Evolutionary conservation across 805 yeast species (phyloP).

Genomic region (Danielia reshetovae): DNA sequence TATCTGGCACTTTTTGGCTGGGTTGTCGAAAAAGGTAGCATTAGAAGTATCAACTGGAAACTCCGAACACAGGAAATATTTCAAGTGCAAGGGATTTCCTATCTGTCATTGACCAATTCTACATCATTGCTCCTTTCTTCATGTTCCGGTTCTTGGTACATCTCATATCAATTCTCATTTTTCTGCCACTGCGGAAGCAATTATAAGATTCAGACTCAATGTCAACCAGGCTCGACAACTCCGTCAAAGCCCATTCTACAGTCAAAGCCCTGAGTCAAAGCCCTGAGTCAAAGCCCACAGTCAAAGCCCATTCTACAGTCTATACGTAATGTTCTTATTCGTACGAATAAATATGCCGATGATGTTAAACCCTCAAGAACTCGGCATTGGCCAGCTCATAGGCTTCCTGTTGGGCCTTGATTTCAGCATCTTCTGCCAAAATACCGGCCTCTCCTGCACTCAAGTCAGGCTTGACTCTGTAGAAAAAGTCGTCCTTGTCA

Average conservation of each 20-base stretch:
- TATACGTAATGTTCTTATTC: slow-evolving; percentile 1
- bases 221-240: not conserved
- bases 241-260: not conserved
- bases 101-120: too few species aligned
- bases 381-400: slow-evolving; percentile 36
- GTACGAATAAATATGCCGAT: slow-evolving; percentile 2
- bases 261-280: too few species aligned
- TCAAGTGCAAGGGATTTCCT: too few species aligned
- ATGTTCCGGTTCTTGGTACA: too few species aligned
- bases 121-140: too few species aligned
- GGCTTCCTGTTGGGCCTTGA: slow-evolving; percentile 25
- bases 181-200: too few species aligned
- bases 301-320: not conserved
- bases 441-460: slow-evolving; percentile 36
- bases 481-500: slow-evolving; percentile 27
- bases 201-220: too few species aligned
- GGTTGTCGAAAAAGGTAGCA: too few species aligned
- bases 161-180: too few species aligned
- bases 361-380: slow-evolving; percentile 28
- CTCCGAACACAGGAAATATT: too few species aligned
- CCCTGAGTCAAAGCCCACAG: not conserved
- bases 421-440: slow-evolving; percentile 28
- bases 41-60: too few species aligned
- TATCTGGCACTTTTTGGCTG: too few species aligned
- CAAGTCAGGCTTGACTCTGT: slow-evolving; percentile 38